Evolutionary conservation across 805 yeast species (phyloP).

Genomic region (Cyberlindnera samutprakarnensis): DNA sequence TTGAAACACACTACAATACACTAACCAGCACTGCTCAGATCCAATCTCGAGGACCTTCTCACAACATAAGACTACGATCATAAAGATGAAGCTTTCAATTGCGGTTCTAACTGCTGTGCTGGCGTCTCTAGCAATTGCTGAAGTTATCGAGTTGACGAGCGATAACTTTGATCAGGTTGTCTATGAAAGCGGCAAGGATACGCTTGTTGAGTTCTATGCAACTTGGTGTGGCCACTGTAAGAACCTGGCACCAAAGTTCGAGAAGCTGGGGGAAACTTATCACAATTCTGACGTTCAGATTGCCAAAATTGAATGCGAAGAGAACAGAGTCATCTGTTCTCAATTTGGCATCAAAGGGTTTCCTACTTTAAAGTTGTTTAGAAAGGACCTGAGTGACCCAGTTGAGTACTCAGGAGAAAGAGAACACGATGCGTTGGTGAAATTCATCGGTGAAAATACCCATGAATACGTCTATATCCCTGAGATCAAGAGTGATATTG

Average conservation of each 20-base stretch:
- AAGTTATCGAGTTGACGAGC: constrained; percentile 1
- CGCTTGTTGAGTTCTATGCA: constrained; percentile 85
- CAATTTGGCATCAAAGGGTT: constrained; percentile 74
- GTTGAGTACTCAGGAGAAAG: constrained; percentile 62
- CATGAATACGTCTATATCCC: constrained; percentile 26
- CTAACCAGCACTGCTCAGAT: no score
- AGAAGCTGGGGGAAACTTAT: constrained; percentile 70
- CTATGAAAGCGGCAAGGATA: constrained; percentile 55
- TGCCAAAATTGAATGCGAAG: constrained; percentile 85
- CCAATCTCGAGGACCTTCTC: no score
- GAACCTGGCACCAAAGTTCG: constrained; percentile 79
- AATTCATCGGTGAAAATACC: constrained; percentile 47
- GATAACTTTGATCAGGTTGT: constrained; percentile 48
- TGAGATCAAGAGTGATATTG: constrained; percentile 15
- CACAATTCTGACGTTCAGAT: constrained; percentile 50
- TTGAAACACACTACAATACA: no score
- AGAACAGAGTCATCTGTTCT: constrained; percentile 68
- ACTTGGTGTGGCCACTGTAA: constrained; percentile 98
- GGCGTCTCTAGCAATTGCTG: no score
- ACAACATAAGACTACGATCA: no score
- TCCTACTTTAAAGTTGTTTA: constrained; percentile 83
- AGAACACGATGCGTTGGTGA: constrained; percentile 58
- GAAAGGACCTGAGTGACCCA: constrained; percentile 44
- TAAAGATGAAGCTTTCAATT: no score
- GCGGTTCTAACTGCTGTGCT: no score